phyloP scores from a whole-genome alignment of 2,329 filamentous ascomycete genomes.

The Chrysoporthe puriensis region DNA sequence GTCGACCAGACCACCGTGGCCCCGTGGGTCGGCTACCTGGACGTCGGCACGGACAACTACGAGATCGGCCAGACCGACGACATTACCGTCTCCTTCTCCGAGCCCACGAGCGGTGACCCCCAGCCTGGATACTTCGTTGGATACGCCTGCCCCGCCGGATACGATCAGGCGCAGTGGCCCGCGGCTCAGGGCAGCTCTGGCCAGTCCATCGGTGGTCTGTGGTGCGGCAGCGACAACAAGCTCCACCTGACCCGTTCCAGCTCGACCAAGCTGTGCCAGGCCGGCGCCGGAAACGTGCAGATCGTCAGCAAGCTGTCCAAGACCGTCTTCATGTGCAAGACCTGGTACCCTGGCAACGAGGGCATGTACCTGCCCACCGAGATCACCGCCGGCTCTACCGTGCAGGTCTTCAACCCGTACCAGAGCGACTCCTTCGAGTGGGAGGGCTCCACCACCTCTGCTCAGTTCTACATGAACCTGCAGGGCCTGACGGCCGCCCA shows the following conservation, averaged over 20 bases:
- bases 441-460: slow-evolving; percentile 75
- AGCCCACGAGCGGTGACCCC: slow-evolving; percentile 66
- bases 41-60: slow-evolving; percentile 32
- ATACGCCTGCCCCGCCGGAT: slow-evolving; percentile 89
- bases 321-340: slow-evolving; percentile 81
- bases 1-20: slow-evolving; percentile 69
- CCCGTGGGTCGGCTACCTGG: slow-evolving; percentile 83
- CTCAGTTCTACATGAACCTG: slow-evolving; percentile 97
- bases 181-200: slow-evolving; percentile 73
- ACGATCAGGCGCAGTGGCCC: slow-evolving; percentile 93
- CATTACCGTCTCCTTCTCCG: slow-evolving; percentile 66
- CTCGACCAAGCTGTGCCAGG: slow-evolving; percentile 74
- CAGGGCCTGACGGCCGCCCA: slow-evolving; percentile 67
- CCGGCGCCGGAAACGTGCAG: slow-evolving; percentile 70
- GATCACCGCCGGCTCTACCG: slow-evolving; percentile 60
- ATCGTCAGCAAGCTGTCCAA: slow-evolving; percentile 74
- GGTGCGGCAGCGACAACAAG: slow-evolving; percentile 73
- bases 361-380: slow-evolving; percentile 79
- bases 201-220: slow-evolving; percentile 86
- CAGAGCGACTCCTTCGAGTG: slow-evolving; percentile 76
- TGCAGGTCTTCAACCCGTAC: slow-evolving; percentile 75
- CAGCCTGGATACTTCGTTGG: slow-evolving; percentile 75
- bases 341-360: slow-evolving; percentile 94
- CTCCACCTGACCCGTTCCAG: slow-evolving; percentile 74
- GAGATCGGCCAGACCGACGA: slow-evolving; percentile 34